Evolutionary conservation across 225 moss, liverwort and hornwort genomes (phyloP), one percentile per base, ranked within the genome.

Genomic region (Sphagnum tenellum): DNA sequence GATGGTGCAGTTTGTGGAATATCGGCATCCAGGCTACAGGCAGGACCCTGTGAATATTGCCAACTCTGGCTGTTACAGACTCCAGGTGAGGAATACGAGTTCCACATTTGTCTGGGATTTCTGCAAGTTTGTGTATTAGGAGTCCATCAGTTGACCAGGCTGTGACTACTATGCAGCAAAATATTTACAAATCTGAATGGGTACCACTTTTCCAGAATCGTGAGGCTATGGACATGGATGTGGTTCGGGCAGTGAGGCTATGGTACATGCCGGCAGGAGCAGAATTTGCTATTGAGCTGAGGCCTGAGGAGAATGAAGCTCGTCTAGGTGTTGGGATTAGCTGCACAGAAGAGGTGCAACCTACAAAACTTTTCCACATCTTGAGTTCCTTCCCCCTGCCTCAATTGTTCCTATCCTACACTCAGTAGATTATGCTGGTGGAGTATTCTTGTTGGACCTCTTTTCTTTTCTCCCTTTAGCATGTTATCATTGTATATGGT

Each of bases 211-310:
- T 69, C 66, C 77, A 86, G 81, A 79, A 78, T 49, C 74, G 81
- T 57, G 85, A 86, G 74, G 82, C 77, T 57, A 76, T 86, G 81
- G 85, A 86, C 65, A 73, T 86, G 46, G 85, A 86, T 63, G 76
- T 82, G 62, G 70, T 86, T 11, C 76, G 82, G 74, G 79, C 85
- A 58, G 78, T 86, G 60, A 69, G 85, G 62, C 74, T 86, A 62
- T 86, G 85, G 85, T 86, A 79, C 70, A 78, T 78, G 47, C 85
- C 85, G 69, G 79, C 85, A 65, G 81, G 78, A 68, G 81, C 85
- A 3, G 85, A 86, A 74, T 81, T 86, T 63, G 85, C 85, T 48
- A 82, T 86, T 50, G 82, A 86, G 65, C 69, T 86, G 57, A 78
- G 67, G 72, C 85, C 85, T 12, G 74, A 86, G 66, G 78, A 81